Evolutionary conservation across 345 rosid genomes (phyloP), one percentile per base, ranked within the genome.

Genomic region (Euphorbia lathyris): DNA sequence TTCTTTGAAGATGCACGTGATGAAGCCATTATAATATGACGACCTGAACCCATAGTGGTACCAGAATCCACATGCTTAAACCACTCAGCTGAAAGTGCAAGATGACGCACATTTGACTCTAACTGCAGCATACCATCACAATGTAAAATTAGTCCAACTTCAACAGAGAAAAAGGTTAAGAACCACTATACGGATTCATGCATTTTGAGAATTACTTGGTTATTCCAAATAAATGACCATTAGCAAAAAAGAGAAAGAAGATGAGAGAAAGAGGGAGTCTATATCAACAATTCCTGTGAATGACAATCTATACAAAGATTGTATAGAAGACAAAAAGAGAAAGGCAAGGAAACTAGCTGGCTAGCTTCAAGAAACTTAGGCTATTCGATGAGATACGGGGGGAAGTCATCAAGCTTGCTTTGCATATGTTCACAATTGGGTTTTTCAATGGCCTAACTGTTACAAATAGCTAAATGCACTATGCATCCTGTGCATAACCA

Each of bases 41-140:
- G 85, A 72, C 93, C 88, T 52, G 99, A 95, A 72, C 99, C 97
- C 76, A 86, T 65, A 19, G 70, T 82, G 40, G 53, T 67, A 73
- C 75, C 73, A 80, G 92, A 76, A 76, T 95, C 99, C 61, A 86
- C 90, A 78, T 84, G 86, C 76, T 87, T 85, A 66, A 74, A 80
- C 99, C 99, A 95, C 73, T 95, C 92, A 16, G 81, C 71, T 43
- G 92, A 88, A 83, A 88, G 77, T 47, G 93, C 97, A 71, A 85
- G 95, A 67, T 48, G 87, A 60, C 81, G 91, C 80, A 92, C 65
- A 79, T 84, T 90, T 77, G 91, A 85, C 82, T 88, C 97, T 68
- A 95, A 80, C 99, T 95, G 88, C 74, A 77, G 25, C 75, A 77
- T 63, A 43, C 59, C 67, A 73, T 53, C 74, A 66, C 53, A 75